Evolutionary conservation across 306 rosid genomes (phyloP), one percentile per base, ranked within the genome.

Genomic region (Cicer chorassanicum): DNA sequence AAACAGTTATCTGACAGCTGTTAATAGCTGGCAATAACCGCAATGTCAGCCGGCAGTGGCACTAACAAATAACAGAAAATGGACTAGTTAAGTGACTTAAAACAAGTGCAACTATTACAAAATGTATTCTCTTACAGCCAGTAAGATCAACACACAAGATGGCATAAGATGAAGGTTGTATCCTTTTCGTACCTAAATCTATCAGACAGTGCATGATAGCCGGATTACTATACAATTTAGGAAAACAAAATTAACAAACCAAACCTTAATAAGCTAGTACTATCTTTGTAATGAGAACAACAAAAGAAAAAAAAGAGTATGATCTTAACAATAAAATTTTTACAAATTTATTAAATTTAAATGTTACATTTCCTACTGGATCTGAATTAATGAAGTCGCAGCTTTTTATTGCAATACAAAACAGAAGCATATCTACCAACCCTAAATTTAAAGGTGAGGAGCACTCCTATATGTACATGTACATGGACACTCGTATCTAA

Each of bases 131-230:
- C 60, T 59, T 29, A 59, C 65, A 12, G 65, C 53, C 81, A 80
- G 81, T n/a, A 69, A 74, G 70, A 82, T 79, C 68, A 81, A 57
- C 16, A 71, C 45, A 75, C 34, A 71, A 41, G 71, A 78, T 60
- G 79, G 40, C 11, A 60, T 45, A 45, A 78, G 63, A 24, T n/a
- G n/a, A 77, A 70, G 76, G 59, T 6, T 65, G 24, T 43, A 59
- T 74, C 72, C 68, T 59, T 15, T 65, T 50, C 13, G 69, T 74
- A 53, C 41, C 59, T 70, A 48, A 77, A 62, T 53, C 60, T 70
- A 62, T 73, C 45, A 10, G n/a, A 19, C 6, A 51, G 34, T 55
- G 54, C 36, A 64, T 18, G 45, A 65, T 13, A 78, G 62, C 65
- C 19, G 39, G 63, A 68, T 45, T 39, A 64, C 70, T 44, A 55